Conservation (phyloP, 2,329 filamentous ascomycete species). For the Stemphylium vesicarium region DNA sequence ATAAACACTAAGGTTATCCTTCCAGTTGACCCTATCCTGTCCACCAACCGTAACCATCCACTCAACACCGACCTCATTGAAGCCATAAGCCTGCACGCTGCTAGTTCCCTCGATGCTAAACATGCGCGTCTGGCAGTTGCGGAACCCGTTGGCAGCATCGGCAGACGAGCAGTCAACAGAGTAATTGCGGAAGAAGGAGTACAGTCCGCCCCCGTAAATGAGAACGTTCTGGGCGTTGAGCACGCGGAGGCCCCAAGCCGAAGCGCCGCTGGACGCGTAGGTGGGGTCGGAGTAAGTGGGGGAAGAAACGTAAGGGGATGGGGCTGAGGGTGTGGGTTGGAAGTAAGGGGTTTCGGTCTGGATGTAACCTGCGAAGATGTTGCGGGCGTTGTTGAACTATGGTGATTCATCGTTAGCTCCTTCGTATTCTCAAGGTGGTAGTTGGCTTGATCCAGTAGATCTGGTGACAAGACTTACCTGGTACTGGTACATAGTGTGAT, state of each 20-base stretch:
- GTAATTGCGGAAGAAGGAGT: slow-evolving; percentile 74
- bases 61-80: slow-evolving; percentile 57
- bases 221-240: slow-evolving; percentile 63
- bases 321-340: slow-evolving; percentile 79
- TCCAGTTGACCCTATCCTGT: slow-evolving; percentile 51
- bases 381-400: slow-evolving; percentile 70
- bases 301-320: slow-evolving; percentile 62
- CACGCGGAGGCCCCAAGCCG: slow-evolving; percentile 69
- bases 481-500: slow-evolving; percentile 76
- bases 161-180: slow-evolving; percentile 45
- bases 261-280: slow-evolving; percentile 58
- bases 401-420: too few relatives aligned
- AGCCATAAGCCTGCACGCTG: slow-evolving; percentile 53
- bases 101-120: slow-evolving; percentile 55
- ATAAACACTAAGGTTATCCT: slow-evolving; percentile 55
- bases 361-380: slow-evolving; percentile 82
- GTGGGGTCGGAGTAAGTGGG: slow-evolving; percentile 69
- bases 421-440: not conserved
- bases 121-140: slow-evolving; percentile 59
- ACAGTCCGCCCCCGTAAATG: slow-evolving; percentile 70
- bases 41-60: slow-evolving; percentile 57
- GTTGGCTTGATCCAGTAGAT: not conserved
- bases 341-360: slow-evolving; percentile 90
- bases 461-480: slow-evolving; percentile 54
- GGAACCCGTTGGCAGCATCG: slow-evolving; percentile 37